These are phyloP conservation scores for Hortaea sp. DNA, from an alignment of 2,329 filamentous ascomycete genomes.

Conservation along the genomic window DNA sequence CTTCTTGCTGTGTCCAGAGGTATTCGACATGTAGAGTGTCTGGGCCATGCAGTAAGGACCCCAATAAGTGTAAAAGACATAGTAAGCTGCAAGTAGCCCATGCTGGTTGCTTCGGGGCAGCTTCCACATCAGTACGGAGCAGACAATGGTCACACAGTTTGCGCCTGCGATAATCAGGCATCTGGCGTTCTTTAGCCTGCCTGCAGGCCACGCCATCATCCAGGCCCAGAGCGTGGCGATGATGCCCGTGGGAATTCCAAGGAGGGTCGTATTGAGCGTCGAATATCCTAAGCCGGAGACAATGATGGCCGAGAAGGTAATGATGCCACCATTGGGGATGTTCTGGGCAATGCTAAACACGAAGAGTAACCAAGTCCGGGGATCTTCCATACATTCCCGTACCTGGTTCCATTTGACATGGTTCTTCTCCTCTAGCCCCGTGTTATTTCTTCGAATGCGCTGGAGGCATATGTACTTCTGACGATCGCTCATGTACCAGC, in stretches of 20 bases:
- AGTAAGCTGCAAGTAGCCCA: constrained; percentile 29
- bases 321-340: constrained; percentile 13
- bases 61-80: constrained; percentile 28
- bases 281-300: constrained; percentile 10
- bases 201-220: constrained; percentile 3
- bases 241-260: constrained; percentile 9
- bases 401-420: constrained; percentile 41
- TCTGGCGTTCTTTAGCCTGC: constrained; percentile 4
- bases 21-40: constrained; percentile 22
- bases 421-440: constrained; percentile 40
- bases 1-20: constrained; percentile 26
- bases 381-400: constrained; percentile 43
- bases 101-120: constrained; percentile 27
- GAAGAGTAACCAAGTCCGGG: constrained; percentile 44
- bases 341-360: constrained; percentile 8
- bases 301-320: constrained; percentile 10
- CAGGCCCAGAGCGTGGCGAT: constrained; percentile 9
- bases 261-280: constrained; percentile 6
- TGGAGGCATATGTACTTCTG: constrained; percentile 37
- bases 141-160: constrained; percentile 19
- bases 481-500: constrained; percentile 43
- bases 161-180: constrained; percentile 17
- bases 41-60: constrained; percentile 25
- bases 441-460: constrained; percentile 26
- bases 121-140: constrained; percentile 24